phyloP scores from a whole-genome alignment of 2,329 filamentous ascomycete genomes.

The Corynespora cassiicola region DNA sequence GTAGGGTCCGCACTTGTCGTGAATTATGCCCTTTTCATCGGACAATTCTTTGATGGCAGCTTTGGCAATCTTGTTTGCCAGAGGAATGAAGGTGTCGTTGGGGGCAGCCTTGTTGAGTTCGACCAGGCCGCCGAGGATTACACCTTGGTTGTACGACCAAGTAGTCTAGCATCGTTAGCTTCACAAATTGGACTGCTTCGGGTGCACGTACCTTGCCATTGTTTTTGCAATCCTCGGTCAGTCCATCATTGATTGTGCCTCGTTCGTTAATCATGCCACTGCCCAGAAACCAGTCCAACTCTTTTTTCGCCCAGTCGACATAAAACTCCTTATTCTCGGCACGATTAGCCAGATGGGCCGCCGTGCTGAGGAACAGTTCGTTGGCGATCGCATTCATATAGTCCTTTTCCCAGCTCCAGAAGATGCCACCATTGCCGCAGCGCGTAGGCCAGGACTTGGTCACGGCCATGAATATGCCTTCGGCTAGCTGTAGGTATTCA shows the following conservation, averaged over 20 bases:
- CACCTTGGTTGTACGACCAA: conserved; percentile 68
- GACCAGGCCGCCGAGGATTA: conserved; percentile 64
- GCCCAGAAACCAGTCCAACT: conserved; percentile 59
- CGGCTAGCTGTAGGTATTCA: conserved; percentile 55
- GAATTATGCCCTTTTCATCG: conserved; percentile 46
- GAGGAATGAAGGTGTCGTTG: conserved; percentile 37
- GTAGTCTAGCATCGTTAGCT: conserved; percentile 25
- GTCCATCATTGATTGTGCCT: conserved; percentile 62
- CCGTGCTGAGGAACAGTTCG: conserved; percentile 62
- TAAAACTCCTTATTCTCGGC: conserved; percentile 49
- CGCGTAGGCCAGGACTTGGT: conserved; percentile 43
- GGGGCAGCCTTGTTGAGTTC: conserved; percentile 57
- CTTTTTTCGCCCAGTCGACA: conserved; percentile 52
- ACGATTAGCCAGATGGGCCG: conserved; percentile 63
- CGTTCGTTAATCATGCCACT: conserved; percentile 56
- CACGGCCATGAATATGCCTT: conserved; percentile 58
- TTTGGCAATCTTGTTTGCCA: conserved; percentile 47
- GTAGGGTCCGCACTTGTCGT: conserved; percentile 47
- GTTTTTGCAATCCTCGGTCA: conserved; percentile 59
- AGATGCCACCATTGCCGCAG: conserved; percentile 57
- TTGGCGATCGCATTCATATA: conserved; percentile 64
- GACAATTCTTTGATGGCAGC: conserved; percentile 46
- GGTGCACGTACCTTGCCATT: conserved; percentile 48
- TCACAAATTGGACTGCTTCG: conserved; percentile 39
- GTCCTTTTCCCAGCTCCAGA: conserved; percentile 53